Evolutionary conservation across 2,329 filamentous ascomycete species (phyloP).

Genomic region (Ambrosiella cleistominuta): DNA sequence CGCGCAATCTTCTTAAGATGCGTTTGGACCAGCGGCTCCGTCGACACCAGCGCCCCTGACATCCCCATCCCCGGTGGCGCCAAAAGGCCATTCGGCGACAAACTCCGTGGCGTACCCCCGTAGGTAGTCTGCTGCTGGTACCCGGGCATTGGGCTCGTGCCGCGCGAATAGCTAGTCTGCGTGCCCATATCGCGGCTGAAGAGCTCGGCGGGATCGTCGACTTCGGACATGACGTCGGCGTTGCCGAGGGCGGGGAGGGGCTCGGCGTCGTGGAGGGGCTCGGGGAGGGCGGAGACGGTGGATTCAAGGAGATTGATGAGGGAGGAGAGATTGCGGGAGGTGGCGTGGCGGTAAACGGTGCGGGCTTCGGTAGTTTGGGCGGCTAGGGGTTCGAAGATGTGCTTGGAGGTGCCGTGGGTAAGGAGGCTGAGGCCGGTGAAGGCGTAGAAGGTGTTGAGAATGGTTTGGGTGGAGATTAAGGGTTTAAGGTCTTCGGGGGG

Average conservation of each 20-base stretch:
- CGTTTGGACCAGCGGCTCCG: constrained; percentile 19
- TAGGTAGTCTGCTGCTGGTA: not conserved
- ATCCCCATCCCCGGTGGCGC: not conserved
- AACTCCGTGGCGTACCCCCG: not conserved
- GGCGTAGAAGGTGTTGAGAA: constrained; percentile 42
- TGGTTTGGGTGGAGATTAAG: constrained; percentile 40
- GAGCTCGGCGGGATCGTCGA: constrained; percentile 54
- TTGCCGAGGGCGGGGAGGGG: constrained; percentile 13
- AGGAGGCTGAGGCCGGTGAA: constrained; percentile 40
- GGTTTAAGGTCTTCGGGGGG: constrained; percentile 38
- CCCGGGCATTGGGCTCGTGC: not conserved
- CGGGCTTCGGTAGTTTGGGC: constrained; percentile 34
- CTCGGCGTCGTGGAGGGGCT: constrained; percentile 13
- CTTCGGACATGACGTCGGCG: constrained; percentile 27
- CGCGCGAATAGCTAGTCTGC: constrained; percentile 31
- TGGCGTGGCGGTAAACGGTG: constrained; percentile 32
- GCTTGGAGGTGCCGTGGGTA: constrained; percentile 54
- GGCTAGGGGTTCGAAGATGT: constrained; percentile 46
- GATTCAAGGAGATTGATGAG: constrained; percentile 35
- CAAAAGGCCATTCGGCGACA: not conserved
- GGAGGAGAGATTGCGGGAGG: constrained; percentile 27
- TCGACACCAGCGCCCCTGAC: constrained; percentile 7
- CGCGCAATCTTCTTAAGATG: constrained; percentile 27
- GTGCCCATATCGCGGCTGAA: constrained; percentile 69
- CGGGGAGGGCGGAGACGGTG: constrained; percentile 44